Percentiles rank a stretch among this genome's conserved stretches.
Conservation (phyloP, 1,284 basidiomycete genomes). For the Sphaerobolus stellatus region DNA sequence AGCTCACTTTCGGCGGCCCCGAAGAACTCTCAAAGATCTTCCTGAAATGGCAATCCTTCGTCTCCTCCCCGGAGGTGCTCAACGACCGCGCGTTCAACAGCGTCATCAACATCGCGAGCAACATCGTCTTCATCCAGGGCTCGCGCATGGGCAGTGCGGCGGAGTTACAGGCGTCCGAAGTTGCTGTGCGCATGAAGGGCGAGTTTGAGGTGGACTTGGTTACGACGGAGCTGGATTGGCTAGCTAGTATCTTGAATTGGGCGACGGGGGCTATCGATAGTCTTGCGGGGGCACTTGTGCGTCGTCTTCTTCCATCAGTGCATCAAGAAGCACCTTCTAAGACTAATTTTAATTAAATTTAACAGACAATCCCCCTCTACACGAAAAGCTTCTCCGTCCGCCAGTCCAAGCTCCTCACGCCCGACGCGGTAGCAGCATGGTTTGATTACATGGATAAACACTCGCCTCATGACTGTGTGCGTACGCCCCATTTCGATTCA, state of each 20-base stretch:
- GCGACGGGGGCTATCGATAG: slow-evolving; percentile 4
- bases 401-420: slow-evolving; percentile 7
- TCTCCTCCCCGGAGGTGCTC: not conserved
- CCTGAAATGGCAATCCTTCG: slow-evolving; percentile 3
- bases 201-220: not conserved
- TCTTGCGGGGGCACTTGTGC: slow-evolving; percentile 8
- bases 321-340: too few species aligned
- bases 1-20: not conserved
- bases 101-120: not conserved
- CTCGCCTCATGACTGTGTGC: slow-evolving; percentile 7
- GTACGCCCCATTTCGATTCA: not conserved
- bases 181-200: not conserved
- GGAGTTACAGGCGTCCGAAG: slow-evolving; percentile 2
- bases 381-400: slow-evolving; percentile 10
- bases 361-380: slow-evolving; percentile 9
- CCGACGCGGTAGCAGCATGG: slow-evolving; percentile 5
- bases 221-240: slow-evolving; percentile 1
- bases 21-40: slow-evolving; percentile 1
- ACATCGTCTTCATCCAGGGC: slow-evolving; percentile 2
- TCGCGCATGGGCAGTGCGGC: not conserved
- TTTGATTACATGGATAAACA: slow-evolving; percentile 12
- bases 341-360: not conserved
- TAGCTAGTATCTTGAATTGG: slow-evolving; percentile 10
- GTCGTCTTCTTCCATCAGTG: too few species aligned
- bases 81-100: slow-evolving; percentile 3